Evolutionary conservation across 768 basidiomycete species (phyloP), one percentile per base, ranked within the genome.

Genomic region (Leccinum subtestaceum): DNA sequence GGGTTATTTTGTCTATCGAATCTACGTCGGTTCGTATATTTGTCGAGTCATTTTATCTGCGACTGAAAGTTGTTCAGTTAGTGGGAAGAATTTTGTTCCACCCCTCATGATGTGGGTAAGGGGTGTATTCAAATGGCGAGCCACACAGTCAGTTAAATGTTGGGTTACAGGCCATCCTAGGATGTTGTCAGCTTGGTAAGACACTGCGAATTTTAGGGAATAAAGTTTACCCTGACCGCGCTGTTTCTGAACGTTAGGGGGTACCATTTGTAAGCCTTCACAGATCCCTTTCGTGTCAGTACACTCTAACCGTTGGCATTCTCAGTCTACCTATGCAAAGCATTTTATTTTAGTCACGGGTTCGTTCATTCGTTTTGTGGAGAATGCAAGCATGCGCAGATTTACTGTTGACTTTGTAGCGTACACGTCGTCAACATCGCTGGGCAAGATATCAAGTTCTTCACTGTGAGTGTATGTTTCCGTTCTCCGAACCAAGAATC

Each of bases 41-140:
- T 5, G 9, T 19, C 1, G 4, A 1, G 10, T 15, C 13, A n/a
- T 12, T 36, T 34, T 29, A n/a, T 32, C 4, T 13, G n/a, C 12
- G 21, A 21, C 25, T 60, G 27, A 63, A 2, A 1, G 5, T 0
- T 11, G 4, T n/a, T 29, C 36, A 64, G 65, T 66, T 3, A 48
- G 53, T 19, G 49, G 52, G 3, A 62, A 29, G 31, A 59, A 54
- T 10, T 29, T 62, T 2, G 9, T 57, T 1, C 25, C 6, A 0
- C 64, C 64, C 8, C 1, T 62, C 5, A 4, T 32, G 11, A 32
- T 65, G 48, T 66, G 57, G 59, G 65, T 67, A 55, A 9, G 64
- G 11, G 12, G 3, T 46, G 23, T 45, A 12, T 46, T 29, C 5
- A 2, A 7, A 12, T 11, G 9, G 3, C 1, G 0, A 32, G 43